phyloP scores from a whole-genome alignment of 352 stramenopile species.

The Phytophthora litchii region DNA sequence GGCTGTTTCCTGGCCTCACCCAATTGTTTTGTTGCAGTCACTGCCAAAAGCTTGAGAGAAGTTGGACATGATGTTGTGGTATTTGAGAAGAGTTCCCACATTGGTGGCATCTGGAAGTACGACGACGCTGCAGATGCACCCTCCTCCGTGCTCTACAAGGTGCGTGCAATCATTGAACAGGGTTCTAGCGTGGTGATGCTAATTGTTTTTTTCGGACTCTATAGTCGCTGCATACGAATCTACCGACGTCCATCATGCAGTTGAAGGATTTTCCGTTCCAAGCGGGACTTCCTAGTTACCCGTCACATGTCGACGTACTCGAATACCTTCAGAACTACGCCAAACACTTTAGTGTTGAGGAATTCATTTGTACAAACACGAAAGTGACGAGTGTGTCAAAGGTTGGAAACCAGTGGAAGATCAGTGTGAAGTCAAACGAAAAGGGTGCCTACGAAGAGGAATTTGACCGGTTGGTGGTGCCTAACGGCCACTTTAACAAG shows the following conservation, averaged over 20 bases:
- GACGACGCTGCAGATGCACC: constrained; percentile 49
- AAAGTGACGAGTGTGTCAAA: constrained; percentile 53
- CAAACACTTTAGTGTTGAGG: constrained; percentile 47
- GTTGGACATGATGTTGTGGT: constrained; percentile 64
- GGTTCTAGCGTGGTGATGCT: neutral
- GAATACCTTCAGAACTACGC: constrained; percentile 68
- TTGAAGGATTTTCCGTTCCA: constrained; percentile 63
- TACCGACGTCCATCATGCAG: constrained; percentile 78
- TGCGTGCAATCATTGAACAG: constrained; percentile 7
- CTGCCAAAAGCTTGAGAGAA: constrained; percentile 57
- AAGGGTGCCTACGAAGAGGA: constrained; percentile 51
- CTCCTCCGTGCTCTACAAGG: constrained; percentile 67
- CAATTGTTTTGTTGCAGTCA: constrained; percentile 39
- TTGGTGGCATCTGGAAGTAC: constrained; percentile 79
- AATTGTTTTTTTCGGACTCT: neutral
- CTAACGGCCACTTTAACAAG: constrained; percentile 74
- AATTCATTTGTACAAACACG: constrained; percentile 52
- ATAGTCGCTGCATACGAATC: constrained; percentile 75
- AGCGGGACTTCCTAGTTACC: constrained; percentile 48
- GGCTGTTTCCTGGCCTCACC: constrained; percentile 15
- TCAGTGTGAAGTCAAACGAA: constrained; percentile 40
- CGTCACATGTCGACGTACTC: constrained; percentile 60
- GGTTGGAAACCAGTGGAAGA: constrained; percentile 29
- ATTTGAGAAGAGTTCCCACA: constrained; percentile 61
- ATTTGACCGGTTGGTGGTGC: constrained; percentile 71